Evolutionary conservation across 495 filamentous ascomycete species (phyloP), one percentile per base, ranked within the genome.

Genomic region (Clavariopsis aquatica): DNA sequence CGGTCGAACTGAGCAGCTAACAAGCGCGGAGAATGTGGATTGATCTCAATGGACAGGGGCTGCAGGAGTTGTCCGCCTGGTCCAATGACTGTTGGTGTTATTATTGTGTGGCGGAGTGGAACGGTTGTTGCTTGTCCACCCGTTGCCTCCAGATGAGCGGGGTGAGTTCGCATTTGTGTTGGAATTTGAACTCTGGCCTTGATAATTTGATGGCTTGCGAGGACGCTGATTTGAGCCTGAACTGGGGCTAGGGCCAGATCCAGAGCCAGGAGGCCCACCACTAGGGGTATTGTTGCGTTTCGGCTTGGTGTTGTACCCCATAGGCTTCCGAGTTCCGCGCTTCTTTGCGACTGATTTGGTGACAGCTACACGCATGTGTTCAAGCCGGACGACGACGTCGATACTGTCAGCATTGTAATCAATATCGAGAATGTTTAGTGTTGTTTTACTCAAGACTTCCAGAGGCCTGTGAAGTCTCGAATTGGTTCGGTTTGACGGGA

Each of bases 151-250:
- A 27, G 58, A 38, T 29, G 65, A 20, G 29, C 38, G 59, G 8
- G 46, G 58, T 36, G 60, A 51, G 46, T 17, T 47, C 13, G 38
- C 38, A n/a, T 43, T 43, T 17, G 38, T n/a, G 51, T 57, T 60
- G 20, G 53, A 49, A 19, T 57, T 53, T 19, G 55, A 58, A 4
- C 52, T 45, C 55, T 63, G 62, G 20, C 57, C 58, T 24, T 70
- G 68, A 19, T 66, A 70, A 34, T 49, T 49, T 15, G 68, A 66
- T 10, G 63, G 49, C 46, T 66, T 70, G 23, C 68, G 41, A 6
- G 27, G 24, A 31, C 64, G 68, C 26, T 46, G 58, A 45, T 46
- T 66, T 38, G 47, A 58, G 28, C 36, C 41, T 4, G 47, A 3
- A n/a, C 38, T 17, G n/a, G 38, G 15, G 15, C 38, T n/a, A n/a